Conservation (phyloP, 2,329 filamentous ascomycete genomes). For the Pestalotiopsis sp. region DNA sequence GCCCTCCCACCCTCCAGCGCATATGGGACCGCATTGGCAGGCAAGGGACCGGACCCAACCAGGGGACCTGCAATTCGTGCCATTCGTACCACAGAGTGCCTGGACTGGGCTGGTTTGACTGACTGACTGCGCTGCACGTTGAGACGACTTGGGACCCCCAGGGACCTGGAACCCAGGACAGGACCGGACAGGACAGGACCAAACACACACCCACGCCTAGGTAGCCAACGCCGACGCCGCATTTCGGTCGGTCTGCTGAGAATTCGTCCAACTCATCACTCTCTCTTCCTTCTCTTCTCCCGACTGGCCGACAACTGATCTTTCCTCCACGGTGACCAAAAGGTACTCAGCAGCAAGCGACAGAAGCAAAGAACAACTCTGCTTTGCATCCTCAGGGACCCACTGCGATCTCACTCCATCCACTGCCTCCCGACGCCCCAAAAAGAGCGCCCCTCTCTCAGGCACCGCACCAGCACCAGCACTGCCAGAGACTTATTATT, state of each 20-base stretch:
- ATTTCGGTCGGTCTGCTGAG: not conserved
- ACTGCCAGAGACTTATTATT: not conserved
- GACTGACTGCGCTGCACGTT: too few relatives aligned
- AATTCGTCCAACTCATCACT: not conserved
- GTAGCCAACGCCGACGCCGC: not conserved
- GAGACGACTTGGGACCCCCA: too few relatives aligned
- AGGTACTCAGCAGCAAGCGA: not conserved
- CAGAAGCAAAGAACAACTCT: not conserved
- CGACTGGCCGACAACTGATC: not conserved
- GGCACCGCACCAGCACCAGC: not conserved
- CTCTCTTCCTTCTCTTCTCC: not conserved
- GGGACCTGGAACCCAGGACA: too few relatives aligned
- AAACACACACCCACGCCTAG: not conserved
- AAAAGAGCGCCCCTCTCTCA: not conserved
- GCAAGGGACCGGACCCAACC: not conserved
- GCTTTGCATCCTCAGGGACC: not conserved
- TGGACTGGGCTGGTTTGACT: not conserved
- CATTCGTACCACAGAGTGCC: not conserved
- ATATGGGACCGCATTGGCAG: not conserved
- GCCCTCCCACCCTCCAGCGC: not conserved
- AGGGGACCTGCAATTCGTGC: not conserved
- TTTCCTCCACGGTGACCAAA: not conserved
- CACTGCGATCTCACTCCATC: not conserved
- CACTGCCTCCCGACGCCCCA: not conserved
- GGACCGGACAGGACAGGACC: not conserved